These are phyloP conservation scores for Puccinellia tenuiflora DNA, from an alignment of 176 grass and related monocot genomes.

Conservation along the genomic window DNA sequence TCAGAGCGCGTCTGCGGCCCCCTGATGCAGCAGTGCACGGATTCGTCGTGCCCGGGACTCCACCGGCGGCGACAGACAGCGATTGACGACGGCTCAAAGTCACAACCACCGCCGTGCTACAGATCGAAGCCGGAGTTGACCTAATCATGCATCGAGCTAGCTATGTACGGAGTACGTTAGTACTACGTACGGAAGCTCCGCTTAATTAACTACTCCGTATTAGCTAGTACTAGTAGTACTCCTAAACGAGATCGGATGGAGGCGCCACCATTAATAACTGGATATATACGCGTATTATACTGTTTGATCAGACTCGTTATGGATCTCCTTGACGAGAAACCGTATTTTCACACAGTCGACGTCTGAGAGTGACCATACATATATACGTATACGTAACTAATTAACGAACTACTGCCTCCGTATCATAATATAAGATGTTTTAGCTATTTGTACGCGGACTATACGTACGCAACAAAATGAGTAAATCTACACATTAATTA, in stretches of 20 bases:
- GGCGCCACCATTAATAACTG: too few relatives aligned
- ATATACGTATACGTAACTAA: not conserved
- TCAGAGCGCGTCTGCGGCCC: too few relatives aligned
- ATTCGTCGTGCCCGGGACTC: too few relatives aligned
- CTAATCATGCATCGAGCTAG: constrained; percentile 23
- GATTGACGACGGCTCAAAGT: constrained; percentile 48
- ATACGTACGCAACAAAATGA: too few relatives aligned
- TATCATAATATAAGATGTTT: too few relatives aligned
- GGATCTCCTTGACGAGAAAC: not conserved
- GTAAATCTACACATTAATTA: too few relatives aligned
- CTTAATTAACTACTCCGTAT: not conserved
- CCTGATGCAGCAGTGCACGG: too few relatives aligned
- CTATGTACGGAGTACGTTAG: too few relatives aligned
- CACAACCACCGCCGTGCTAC: constrained; percentile 42
- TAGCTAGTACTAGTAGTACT: too few relatives aligned
- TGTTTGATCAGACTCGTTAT: not conserved
- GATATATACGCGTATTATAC: not conserved
- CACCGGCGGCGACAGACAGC: too few relatives aligned
- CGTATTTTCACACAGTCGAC: not conserved
- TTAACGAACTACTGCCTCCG: not conserved
- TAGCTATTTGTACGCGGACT: too few relatives aligned
- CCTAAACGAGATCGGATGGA: not conserved
- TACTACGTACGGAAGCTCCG: constrained; percentile 18
- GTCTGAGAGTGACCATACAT: not conserved
- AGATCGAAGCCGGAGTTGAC: constrained; percentile 43